Percentiles rank a stretch among this genome's conserved stretches.
These are phyloP conservation scores for Nemania sp. DNA, from an alignment of 2,329 filamentous ascomycete genomes.

Conservation along the genomic window DNA sequence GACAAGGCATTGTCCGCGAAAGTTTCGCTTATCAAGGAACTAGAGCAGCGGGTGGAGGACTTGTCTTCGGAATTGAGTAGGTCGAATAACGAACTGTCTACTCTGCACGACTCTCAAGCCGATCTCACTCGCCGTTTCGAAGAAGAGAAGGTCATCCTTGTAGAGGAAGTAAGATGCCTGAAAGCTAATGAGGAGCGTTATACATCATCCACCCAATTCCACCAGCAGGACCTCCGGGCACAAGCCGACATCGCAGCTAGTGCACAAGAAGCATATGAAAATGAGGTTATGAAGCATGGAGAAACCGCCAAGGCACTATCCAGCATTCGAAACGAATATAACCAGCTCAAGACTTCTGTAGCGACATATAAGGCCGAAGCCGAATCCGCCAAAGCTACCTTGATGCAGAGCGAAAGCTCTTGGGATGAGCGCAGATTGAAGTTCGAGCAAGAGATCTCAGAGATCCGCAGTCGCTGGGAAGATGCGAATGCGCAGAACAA, in stretches of 20 bases:
- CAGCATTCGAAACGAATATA: conserved; percentile 75
- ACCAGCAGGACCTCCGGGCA: conserved; percentile 88
- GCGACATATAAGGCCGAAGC: conserved; percentile 77
- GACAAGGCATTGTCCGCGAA: conserved; percentile 76
- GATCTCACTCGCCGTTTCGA: conserved; percentile 72
- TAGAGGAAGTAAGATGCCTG: conserved; percentile 77
- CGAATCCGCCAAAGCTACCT: conserved; percentile 78
- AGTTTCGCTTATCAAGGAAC: conserved; percentile 75
- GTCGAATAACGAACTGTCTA: conserved; percentile 80
- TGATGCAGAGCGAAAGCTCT: conserved; percentile 80
- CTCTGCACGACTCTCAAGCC: conserved; percentile 77
- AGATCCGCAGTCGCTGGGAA: conserved; percentile 77
- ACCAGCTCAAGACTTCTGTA: conserved; percentile 78
- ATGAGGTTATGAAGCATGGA: conserved; percentile 90
- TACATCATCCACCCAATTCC: conserved; percentile 76
- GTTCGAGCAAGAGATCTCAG: conserved; percentile 80
- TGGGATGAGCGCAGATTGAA: conserved; percentile 82
- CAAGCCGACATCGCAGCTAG: conserved; percentile 93
- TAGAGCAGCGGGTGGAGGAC: conserved; percentile 82
- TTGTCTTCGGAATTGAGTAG: conserved; percentile 78
- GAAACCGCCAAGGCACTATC: conserved; percentile 89
- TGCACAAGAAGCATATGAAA: conserved; percentile 94
- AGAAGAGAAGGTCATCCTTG: conserved; percentile 79
- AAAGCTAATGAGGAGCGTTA: conserved; percentile 84
- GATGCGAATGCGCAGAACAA: conserved; percentile 89